Base-by-base conservation (phyloP, 306 rosid genomes). In the Prunus davidiana region DNA sequence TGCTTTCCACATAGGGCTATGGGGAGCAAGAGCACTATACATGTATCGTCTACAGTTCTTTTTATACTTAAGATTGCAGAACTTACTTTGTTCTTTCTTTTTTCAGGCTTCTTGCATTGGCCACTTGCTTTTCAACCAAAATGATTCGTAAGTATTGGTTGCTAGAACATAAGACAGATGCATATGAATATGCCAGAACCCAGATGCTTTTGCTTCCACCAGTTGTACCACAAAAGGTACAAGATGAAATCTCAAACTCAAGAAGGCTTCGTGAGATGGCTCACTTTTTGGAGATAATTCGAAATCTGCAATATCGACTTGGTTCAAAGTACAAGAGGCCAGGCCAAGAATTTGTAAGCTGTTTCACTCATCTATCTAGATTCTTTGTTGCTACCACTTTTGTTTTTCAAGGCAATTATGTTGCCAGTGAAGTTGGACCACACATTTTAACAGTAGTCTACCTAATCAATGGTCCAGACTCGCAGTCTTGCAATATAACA, bases 91-190 rank as follows among this genome's bases (percentile, higher is more conserved):
- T 75, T 64, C 72, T 69, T 47, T 83, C 78, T 56, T 61, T 45
- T 62, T 76, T 14, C 84, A 94, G 98, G 97, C 91, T 94, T 85
- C 98, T 94, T 84, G 87, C 86, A 25, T 74, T 94, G 67, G 96
- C 91, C 79, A 81, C 96, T 32, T 64, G 86, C 89, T 94, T 94
- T 80, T 93, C 93, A 14, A 90, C 93, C 67, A 94, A 82, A 85
- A 94, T 92, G 96, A 89, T 94, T 73, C 95, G 90, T 66, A 87
- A 81, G 76, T 90, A 89, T 85, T 97, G 97, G 81, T 74, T 92
- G 79, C 80, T 82, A 60, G 91, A 87, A 68, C 87, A 84, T 62
- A 81, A 82, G 83, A 84, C 72, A 49, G 76, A 86, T 78, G 84
- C 80, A 64, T 64, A 63, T 79, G 49, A 71, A 28, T 81, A 85